Evolutionary conservation across 129 eudicot species (phyloP), one percentile per base, ranked within the genome.

Genomic region (Smallanthus sonchifolius): DNA sequence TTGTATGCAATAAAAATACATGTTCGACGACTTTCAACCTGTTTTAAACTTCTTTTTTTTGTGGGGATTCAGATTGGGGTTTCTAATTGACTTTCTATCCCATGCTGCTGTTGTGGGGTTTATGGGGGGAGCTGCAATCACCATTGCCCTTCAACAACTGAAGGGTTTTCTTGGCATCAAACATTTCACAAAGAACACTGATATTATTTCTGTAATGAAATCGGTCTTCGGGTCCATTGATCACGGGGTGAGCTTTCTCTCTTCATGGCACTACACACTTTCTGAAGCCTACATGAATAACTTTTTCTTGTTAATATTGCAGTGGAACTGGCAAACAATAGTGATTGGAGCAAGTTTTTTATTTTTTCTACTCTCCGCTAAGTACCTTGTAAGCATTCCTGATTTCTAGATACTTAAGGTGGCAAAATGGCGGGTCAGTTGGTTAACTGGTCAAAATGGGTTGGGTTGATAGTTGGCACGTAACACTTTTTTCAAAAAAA

Each of bases 261-360:
- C 66, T 71, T 78, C 57, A 24, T 39, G 0, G 4, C 15, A 34
- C 20, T 32, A 61, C 42, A 57, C 38, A 38, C 49, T 17, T 37
- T 55, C 7, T 28, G 5, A 42, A 57, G 68, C 56, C 24, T 11
- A 42, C 70, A 75, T 63, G 61, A 74, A 63, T 55, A 43, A 61
- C 52, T 13, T 13, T 59, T 54, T 65, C 13, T 48, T 17, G 19
- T 17, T 14, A 6, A 64, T n/a, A 34, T 77, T 88, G 80, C 86
- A 92, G 97, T 92, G 97, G 97, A 92, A 92, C 77, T 92, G 93
- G 97, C 85, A 85, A 81, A 92, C 97, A n/a, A 89, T 92, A 42
- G 81, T 89, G 43, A 89, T 92, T 5, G 97, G 85, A 83, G 69
- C 91, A 67, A 72, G 84, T 15, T 92, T 92, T 82, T 82, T 92